Evolutionary conservation across 2,329 filamentous ascomycete species (phyloP), one percentile per base, ranked within the genome.

Genomic region (Orbilia quercus): DNA sequence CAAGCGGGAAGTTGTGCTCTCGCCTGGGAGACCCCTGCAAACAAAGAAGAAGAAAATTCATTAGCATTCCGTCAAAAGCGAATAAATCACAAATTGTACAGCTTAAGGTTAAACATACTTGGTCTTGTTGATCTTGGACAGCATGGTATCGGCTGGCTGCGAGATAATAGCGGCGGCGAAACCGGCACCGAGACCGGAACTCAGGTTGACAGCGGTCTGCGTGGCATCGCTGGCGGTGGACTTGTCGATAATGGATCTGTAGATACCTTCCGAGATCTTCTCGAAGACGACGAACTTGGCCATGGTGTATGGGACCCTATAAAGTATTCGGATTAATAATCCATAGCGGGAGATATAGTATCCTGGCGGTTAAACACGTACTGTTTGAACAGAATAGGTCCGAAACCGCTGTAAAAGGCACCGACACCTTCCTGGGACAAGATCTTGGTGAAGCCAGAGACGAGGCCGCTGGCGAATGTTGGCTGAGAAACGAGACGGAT

Each of bases 41-140:
- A 31, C 54, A 31, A 63, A 12, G 14, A 14, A 12, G 14, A 14
- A 40, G 14, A 48, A 70, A 72, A 53, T 48, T 65, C 11, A 63
- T 74, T 54, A 60, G 69, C 22, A 62, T 16, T 4, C 9, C 9
- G 28, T 9, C 28, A 9, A 9, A 31, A 31, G 28, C 28, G 28
- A 9, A n/a, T n/a, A n/a, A n/a, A n/a, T n/a, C n/a, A n/a, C n/a
- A n/a, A n/a, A n/a, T n/a, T n/a, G n/a, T n/a, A n/a, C 28, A 14
- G 18, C 7, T 16, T 36, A 31, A 6, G 34, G 22, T 16, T 48
- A 20, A 47, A 63, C 73, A 50, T 59, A 75, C 85, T 91, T 89
- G 84, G 90, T 91, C 90, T 95, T 95, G 90, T 96, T 96, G 86
- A 96, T 95, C 88, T 94, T 95, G 84, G 87, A 90, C 76, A 96